Percentiles rank a stretch among this genome's conserved stretches.
Conservation (phyloP, 768 basidiomycete genomes). For the Sporobolomyces pararoseus region DNA sequence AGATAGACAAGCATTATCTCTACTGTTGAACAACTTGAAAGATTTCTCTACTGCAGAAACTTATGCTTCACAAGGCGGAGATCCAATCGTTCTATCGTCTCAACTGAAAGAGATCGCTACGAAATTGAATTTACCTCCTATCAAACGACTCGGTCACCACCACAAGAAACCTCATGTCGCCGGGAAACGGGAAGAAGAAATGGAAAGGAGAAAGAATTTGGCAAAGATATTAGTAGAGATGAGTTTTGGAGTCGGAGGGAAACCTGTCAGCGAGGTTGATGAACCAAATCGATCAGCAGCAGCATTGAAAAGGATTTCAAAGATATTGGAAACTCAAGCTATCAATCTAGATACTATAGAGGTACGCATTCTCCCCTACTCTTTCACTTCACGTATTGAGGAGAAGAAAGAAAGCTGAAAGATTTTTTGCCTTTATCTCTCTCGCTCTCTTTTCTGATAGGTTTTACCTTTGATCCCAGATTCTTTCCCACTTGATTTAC, state of each 20-base stretch:
- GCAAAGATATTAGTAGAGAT: constrained; percentile 38
- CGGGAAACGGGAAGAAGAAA: not conserved
- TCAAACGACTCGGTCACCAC: not conserved
- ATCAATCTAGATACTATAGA: constrained; percentile 27
- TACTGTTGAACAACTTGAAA: constrained; percentile 28
- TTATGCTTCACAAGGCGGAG: constrained; percentile 29
- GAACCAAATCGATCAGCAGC: too few relatives aligned
- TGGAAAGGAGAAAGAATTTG: constrained; percentile 3
- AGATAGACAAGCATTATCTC: constrained; percentile 33
- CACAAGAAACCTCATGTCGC: not conserved
- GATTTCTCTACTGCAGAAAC: constrained; percentile 36
- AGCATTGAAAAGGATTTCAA: constrained; percentile 13
- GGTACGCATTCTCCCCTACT: constrained; percentile 5
- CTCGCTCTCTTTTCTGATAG: not conserved
- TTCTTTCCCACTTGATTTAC: constrained; percentile 3
- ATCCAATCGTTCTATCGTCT: constrained; percentile 6
- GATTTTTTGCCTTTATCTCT: not conserved
- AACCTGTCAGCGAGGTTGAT: not conserved
- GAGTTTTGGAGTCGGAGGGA: not conserved
- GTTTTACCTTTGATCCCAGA: constrained; percentile 8
- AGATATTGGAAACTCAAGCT: constrained; percentile 31
- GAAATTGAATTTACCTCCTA: constrained; percentile 11
- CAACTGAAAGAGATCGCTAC: constrained; percentile 4
- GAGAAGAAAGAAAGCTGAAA: too few relatives aligned
- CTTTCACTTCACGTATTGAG: too few relatives aligned